Conservation (phyloP, 441 rosid genomes). For the Biscutella laevigata region DNA sequence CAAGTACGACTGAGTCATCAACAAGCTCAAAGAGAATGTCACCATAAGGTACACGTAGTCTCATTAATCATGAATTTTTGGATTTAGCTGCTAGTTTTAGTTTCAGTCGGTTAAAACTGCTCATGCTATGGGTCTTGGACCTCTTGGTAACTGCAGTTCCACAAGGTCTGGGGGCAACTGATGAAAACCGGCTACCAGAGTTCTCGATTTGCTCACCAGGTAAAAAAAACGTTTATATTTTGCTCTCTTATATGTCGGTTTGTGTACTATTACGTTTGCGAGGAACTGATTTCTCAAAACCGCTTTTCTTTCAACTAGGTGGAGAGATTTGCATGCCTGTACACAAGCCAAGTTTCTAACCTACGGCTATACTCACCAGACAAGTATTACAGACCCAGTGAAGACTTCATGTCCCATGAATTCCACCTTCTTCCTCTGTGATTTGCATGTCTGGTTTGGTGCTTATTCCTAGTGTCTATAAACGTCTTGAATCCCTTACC, state of each 20-base stretch:
- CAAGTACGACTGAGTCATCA: conserved; percentile 59
- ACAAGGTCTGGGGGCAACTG: conserved; percentile 92
- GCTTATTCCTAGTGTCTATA: conserved; percentile 20
- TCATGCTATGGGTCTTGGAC: neutral
- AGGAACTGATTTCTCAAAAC: neutral
- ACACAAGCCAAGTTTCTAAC: conserved; percentile 90
- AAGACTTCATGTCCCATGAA: conserved; percentile 97
- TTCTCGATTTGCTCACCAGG: conserved; percentile 98
- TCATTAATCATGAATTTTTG: neutral
- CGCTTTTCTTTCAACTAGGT: conserved; percentile 41
- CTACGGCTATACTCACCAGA: conserved; percentile 83
- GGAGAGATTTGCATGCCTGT: conserved; percentile 97
- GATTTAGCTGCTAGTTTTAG: neutral
- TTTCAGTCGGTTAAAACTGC: neutral
- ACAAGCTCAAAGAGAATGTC: conserved; percentile 60
- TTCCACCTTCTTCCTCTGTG: conserved; percentile 58
- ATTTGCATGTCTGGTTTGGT: conserved; percentile 17
- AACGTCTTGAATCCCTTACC: neutral
- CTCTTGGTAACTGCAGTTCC: conserved; percentile 73
- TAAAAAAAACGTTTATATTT: neutral
- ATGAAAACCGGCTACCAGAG: conserved; percentile 99
- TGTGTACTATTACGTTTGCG: conserved; percentile 1
- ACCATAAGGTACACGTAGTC: conserved; percentile 50
- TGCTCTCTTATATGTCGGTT: neutral
- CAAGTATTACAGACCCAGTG: conserved; percentile 89